Conservation (phyloP, 2,329 filamentous ascomycete genomes). For the Ophiostoma ulmi region DNA sequence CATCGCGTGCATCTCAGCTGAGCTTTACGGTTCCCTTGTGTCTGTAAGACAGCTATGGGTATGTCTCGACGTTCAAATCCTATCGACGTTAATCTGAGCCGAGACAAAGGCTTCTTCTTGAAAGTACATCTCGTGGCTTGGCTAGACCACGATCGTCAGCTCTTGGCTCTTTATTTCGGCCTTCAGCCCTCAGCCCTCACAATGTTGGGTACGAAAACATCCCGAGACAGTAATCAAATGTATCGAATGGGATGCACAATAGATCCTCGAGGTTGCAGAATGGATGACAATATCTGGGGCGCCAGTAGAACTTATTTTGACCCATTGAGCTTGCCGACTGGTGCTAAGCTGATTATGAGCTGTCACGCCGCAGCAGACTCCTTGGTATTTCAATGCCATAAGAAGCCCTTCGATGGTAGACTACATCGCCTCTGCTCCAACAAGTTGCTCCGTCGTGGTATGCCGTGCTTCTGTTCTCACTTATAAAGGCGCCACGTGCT, state of each 20-base stretch:
- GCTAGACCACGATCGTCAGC: not conserved
- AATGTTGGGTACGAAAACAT: not conserved
- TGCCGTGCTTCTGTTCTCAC: not conserved
- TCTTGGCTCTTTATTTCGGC: not conserved
- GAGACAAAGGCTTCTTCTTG: not conserved
- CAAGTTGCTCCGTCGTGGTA: not conserved
- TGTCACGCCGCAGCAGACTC: too few species aligned
- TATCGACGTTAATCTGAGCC: not conserved
- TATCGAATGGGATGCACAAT: not conserved
- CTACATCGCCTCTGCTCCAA: not conserved
- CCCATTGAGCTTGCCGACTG: too few species aligned
- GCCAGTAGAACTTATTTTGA: not conserved
- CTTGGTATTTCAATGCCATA: too few species aligned
- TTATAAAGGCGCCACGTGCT: not conserved
- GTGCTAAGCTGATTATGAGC: too few species aligned
- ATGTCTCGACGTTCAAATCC: not conserved
- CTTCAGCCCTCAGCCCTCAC: not conserved
- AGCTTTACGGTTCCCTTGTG: not conserved
- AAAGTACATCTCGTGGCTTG: not conserved
- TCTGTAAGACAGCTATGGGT: not conserved
- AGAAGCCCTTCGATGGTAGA: too few species aligned
- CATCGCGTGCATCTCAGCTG: not conserved
- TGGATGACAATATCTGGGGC: not conserved
- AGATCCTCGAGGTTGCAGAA: not conserved
- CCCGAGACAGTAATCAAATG: not conserved